Base-by-base conservation (phyloP, 805 yeast genomes). In the Blastobotrys terrestris region DNA sequence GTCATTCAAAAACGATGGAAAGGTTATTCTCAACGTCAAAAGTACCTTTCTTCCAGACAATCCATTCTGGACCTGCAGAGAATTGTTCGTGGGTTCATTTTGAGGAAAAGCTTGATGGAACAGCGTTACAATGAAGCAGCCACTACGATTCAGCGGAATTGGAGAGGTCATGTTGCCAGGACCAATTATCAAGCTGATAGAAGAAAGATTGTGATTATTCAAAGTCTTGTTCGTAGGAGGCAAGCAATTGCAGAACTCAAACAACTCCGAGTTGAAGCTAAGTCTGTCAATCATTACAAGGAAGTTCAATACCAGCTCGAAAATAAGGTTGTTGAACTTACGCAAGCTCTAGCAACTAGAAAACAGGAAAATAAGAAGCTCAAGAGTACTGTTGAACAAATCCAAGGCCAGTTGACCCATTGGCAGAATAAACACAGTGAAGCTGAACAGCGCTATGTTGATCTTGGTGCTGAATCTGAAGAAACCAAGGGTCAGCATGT, bases 291-390 rank as follows among this genome's bases (percentile, higher is more conserved):
- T 66, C 95, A 85, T 65, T 78, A 88, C 73, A 82, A 88, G 69
- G 96, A 92, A 67, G 95, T 88, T 41, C 90, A 95, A 63, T 94
- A 89, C 72, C 82, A 86, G 67, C 78, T 95, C 63, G 99, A 94
- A 70, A 94, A 94, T 71, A 94, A 95, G 76, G 97, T 95, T n/a
- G 90, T 94, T 59, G 95, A 91, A 69, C 79, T 94, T 60, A 92
- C 97, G 2, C 95, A 92, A 64, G 79, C 85, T 11, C 75, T 92
- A 55, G 81, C 96, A 0, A 71, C 82, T 39, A 87, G 88, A 67
- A 84, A 86, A 21, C 87, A 81, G 59, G 97, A 89, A 60, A 91
- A 91, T 69, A 85, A 84, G 72, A 78, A 77, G 55, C 75, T 92
- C 64, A 76, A 80, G 54, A 70, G 71, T 14, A 85, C 86, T 62